A percentile compares a stretch with the other conserved stretches of the same genome.
Conservation (phyloP, 345 rosid species). For the Hevea brasiliensis region DNA sequence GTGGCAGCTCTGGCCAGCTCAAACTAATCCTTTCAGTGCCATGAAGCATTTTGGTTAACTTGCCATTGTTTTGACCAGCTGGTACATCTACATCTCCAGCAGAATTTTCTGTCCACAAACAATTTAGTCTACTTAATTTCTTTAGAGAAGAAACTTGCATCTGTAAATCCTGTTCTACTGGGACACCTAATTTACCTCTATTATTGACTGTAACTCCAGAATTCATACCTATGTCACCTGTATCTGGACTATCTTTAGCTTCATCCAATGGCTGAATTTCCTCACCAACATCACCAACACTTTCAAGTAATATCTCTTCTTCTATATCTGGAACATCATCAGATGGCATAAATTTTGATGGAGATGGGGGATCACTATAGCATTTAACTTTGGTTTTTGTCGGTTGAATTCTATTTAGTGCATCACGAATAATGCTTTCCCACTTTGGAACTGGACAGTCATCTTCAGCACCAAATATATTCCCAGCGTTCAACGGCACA, state of each 20-base stretch:
- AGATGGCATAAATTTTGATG: constrained; percentile 68
- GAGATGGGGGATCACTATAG: constrained; percentile 97
- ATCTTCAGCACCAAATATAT: constrained; percentile 94
- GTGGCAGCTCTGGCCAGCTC: constrained; percentile 89
- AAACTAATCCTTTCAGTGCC: constrained; percentile 73
- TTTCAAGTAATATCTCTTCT: constrained; percentile 68
- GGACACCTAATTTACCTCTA: constrained; percentile 30
- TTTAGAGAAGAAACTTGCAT: constrained; percentile 59
- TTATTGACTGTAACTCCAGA: constrained; percentile 14
- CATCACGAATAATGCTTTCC: constrained; percentile 83
- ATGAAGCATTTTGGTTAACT: constrained; percentile 56
- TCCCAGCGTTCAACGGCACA: constrained; percentile 91
- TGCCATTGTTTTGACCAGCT: constrained; percentile 26
- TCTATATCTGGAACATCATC: constrained; percentile 64
- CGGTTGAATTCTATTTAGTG: constrained; percentile 61
- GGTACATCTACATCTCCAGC: constrained; percentile 19
- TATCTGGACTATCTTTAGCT: background rate
- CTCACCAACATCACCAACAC: constrained; percentile 75
- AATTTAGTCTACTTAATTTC: constrained; percentile 64
- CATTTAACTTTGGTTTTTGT: constrained; percentile 50
- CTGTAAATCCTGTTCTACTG: constrained; percentile 43
- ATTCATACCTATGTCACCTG: background rate
- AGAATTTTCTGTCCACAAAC: constrained; percentile 46
- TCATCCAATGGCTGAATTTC: constrained; percentile 68
- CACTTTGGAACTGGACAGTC: constrained; percentile 69